Base-by-base conservation (phyloP, 1,284 basidiomycete genomes). In the Pascua guehoae region DNA sequence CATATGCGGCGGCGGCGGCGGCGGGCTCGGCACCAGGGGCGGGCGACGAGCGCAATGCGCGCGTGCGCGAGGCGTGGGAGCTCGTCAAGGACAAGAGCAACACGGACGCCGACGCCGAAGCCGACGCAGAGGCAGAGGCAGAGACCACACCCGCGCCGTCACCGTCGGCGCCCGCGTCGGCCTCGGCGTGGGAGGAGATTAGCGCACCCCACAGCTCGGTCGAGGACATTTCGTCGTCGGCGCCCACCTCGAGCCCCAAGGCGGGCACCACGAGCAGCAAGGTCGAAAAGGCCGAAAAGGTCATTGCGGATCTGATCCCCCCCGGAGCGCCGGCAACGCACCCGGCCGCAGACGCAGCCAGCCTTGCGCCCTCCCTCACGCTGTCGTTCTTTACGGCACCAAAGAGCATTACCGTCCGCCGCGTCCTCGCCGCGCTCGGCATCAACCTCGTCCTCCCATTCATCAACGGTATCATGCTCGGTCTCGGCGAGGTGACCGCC, bases 401-500 rank as follows among this genome's bases (percentile, higher is more conserved):
- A 7, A 83, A 86, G 9, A 81, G 89, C 57, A 87, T 91, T 68
- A 86, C 91, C 66, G 66, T 86, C 37, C 82, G 84, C 46, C 87
- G 91, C 10, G 78, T 96, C 57, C 71, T 89, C 45, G 89, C 92
- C 5, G 86, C 89, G 9, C 74, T 98, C 57, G 89, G 89, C 41
- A 93, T 98, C 79, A 98, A 98, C 75, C 77, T 98, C 58, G 77
- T 93, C 2, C 81, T 98, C 44, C 95, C 95, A 0, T 98, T 98
- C 73, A 84, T 98, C 48, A 98, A 98, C 71, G 95, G 95, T 36
- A 89, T 98, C 67, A 96, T 98, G 91, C 85, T 98, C 48, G 95
- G 95, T 11, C 94, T 98, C 70, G 95, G 95, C 24, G 95, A 98
- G 78, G 92, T 98, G 57, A 94, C 97, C 70, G 95, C 94, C 16